Base-by-base conservation (phyloP, 495 filamentous ascomycete genomes). In the Chaetomium fimeti region DNA sequence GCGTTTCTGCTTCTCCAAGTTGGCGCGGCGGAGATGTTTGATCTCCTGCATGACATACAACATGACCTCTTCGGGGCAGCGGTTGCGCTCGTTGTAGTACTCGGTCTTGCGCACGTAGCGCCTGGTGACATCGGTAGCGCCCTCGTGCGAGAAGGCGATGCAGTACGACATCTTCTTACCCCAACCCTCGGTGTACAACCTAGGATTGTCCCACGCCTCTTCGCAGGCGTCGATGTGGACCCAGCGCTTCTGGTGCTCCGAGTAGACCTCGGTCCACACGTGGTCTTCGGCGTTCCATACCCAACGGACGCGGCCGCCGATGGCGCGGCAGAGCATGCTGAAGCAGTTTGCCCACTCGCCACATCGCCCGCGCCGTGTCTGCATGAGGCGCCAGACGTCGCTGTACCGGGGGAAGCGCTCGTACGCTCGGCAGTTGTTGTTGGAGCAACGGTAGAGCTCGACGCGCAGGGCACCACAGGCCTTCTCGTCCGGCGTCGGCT, bases 301-400 rank as follows among this genome's bases (percentile, higher is more conserved):
- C 95, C 95, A 98, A 67, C 94, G 85, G 20, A 97, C 94, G 51
- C 95, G 85, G 42, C 87, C 89, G 38, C 93, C 93, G 32, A 98
- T 85, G 8, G 94, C 94, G 49, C 94, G 85, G 77, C 94, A 98
- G 24, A 99, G 83, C 94, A 99, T 99, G 75, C 89, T 92, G 78
- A 99, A 99, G 79, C 93, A 97, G 76, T 97, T 97, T 59, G 90
- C 93, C 93, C 95, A 99, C 79, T 99, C 94, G 56, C 94, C 95
- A 61, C 85, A 88, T 63, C 94, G 86, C 28, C 94, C 94, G 65
- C 88, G 85, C 62, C 90, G 79, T 52, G 91, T 92, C 74, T 96
- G 89, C 53, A 98, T 77, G 61, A 98, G 77, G 58, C 91, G 88
- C 90, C 96, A 98, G 20, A 97, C 94, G 74, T 98, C 95, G 56